A percentile compares a stretch with the other conserved stretches of the same genome.
phyloP scores from a whole-genome alignment of 176 grass and related monocot species.

The Eragrostis nindensis region DNA sequence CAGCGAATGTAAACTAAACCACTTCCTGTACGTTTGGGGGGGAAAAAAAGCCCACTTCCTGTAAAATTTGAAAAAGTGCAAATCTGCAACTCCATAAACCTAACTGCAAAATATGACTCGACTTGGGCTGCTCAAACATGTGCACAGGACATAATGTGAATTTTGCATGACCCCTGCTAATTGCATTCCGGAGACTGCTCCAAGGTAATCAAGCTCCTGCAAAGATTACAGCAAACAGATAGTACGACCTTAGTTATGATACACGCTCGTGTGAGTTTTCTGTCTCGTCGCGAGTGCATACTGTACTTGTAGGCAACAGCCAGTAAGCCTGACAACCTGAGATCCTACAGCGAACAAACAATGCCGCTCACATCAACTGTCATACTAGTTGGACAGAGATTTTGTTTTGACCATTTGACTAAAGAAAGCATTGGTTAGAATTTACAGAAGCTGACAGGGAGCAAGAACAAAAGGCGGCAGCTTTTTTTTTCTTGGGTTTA shows the following conservation, averaged over 20 bases:
- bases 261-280: conserved; percentile 23
- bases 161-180: not conserved
- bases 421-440: conserved; percentile 55
- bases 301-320: too few species aligned
- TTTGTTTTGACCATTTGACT: conserved; percentile 44
- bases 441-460: conserved; percentile 51
- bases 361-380: conserved; percentile 26
- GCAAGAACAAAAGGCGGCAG: conserved; percentile 46
- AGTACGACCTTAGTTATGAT: conserved; percentile 20
- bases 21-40: too few species aligned
- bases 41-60: too few species aligned
- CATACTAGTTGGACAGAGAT: conserved; percentile 27
- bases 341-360: conserved; percentile 28
- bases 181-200: not conserved
- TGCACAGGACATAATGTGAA: not conserved
- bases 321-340: too few species aligned
- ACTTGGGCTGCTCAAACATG: too few species aligned
- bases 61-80: too few species aligned
- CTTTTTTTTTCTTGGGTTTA: conserved; percentile 48
- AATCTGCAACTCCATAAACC: too few species aligned
- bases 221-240: conserved; percentile 26
- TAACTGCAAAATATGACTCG: too few species aligned
- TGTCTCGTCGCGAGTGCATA: conserved; percentile 35
- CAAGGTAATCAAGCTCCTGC: conserved; percentile 16
- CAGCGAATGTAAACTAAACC: too few species aligned